Percentiles rank a stretch among this genome's conserved stretches.
phyloP scores from a whole-genome alignment of 2,329 filamentous ascomycete species.

The Botryotinia globosa region DNA sequence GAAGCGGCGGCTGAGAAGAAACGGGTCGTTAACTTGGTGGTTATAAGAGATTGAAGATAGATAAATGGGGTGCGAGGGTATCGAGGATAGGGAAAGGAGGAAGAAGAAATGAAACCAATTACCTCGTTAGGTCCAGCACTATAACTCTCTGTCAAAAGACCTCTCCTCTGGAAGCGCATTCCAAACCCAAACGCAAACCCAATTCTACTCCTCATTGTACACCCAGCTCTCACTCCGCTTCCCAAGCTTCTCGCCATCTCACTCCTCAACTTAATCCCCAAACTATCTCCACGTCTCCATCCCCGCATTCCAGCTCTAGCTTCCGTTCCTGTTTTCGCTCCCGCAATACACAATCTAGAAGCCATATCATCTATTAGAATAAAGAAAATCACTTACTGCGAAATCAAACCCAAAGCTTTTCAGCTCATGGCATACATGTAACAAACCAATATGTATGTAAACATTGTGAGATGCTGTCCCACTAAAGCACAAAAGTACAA shows the following conservation, averaged over 20 bases:
- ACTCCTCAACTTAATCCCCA: not conserved
- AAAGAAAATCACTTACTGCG: not conserved
- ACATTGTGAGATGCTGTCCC: slow-evolving; percentile 1
- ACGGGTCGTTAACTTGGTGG: not conserved
- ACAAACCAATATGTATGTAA: not conserved
- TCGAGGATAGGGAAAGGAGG: not conserved
- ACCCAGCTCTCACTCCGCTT: not conserved
- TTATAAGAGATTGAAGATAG: not conserved
- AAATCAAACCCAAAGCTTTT: not conserved
- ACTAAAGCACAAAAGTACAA: not conserved
- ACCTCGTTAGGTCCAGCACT: slow-evolving; percentile 40
- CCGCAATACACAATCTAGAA: not conserved
- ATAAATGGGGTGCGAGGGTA: not conserved
- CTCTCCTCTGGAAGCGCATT: slow-evolving; percentile 25
- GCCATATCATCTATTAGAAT: not conserved
- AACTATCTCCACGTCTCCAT: not conserved
- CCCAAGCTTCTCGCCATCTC: not conserved
- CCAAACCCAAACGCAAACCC: not conserved
- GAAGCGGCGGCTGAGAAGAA: slow-evolving; percentile 59
- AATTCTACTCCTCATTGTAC: not conserved
- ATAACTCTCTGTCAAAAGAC: slow-evolving; percentile 38
- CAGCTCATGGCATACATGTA: not conserved
- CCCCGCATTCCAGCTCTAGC: not conserved
- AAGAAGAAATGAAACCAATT: slow-evolving; percentile 24
- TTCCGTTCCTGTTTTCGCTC: not conserved